A percentile compares a stretch with the other conserved stretches of the same genome.
Evolutionary conservation across 2,329 filamentous ascomycete genomes (phyloP).

Genomic region (Sordariomycetes sp.): DNA sequence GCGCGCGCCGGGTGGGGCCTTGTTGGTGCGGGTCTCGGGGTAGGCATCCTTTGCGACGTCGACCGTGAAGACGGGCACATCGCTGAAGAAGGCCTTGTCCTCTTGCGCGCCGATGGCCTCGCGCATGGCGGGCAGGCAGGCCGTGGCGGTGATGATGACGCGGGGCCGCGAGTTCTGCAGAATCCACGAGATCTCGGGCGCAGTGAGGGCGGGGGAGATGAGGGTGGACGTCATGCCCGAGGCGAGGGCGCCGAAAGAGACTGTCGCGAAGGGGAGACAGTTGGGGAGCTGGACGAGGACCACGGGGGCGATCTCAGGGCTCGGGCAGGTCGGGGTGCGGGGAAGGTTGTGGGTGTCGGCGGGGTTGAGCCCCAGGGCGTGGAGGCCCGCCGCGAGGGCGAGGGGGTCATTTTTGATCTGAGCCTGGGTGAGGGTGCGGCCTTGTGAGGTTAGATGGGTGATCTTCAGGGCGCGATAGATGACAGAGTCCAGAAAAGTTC

Average conservation of each 20-base stretch:
- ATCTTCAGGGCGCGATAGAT: not conserved
- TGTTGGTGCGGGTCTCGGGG: constrained; percentile 10
- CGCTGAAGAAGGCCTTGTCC: constrained; percentile 16
- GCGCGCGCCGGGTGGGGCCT: constrained; percentile 5
- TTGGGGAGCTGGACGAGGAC: constrained; percentile 28
- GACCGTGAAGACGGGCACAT: constrained; percentile 48
- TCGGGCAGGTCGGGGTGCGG: constrained; percentile 21
- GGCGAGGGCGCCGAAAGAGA: constrained; percentile 22
- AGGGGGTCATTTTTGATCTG: constrained; percentile 20
- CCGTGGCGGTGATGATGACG: constrained; percentile 20
- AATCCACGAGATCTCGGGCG: constrained; percentile 24
- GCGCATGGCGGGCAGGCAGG: constrained; percentile 17
- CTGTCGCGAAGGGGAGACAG: constrained; percentile 21
- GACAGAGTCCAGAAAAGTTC: not conserved
- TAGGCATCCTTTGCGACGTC: constrained; percentile 19
- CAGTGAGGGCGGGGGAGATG: constrained; percentile 23
- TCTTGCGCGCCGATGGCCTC: constrained; percentile 19
- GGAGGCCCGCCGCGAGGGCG: constrained; percentile 20
- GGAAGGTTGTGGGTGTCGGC: constrained; percentile 18
- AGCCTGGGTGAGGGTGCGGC: constrained; percentile 19
- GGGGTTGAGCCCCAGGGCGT: constrained; percentile 20
- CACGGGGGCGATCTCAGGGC: constrained; percentile 23
- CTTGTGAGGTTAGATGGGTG: constrained; percentile 10
- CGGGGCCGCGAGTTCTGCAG: constrained; percentile 23
- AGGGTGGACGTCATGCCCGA: constrained; percentile 25